A percentile compares a stretch with the other conserved stretches of the same genome.
These are phyloP conservation scores for Mycena crocata DNA, from an alignment of 768 basidiomycete genomes.

Conservation along the genomic window DNA sequence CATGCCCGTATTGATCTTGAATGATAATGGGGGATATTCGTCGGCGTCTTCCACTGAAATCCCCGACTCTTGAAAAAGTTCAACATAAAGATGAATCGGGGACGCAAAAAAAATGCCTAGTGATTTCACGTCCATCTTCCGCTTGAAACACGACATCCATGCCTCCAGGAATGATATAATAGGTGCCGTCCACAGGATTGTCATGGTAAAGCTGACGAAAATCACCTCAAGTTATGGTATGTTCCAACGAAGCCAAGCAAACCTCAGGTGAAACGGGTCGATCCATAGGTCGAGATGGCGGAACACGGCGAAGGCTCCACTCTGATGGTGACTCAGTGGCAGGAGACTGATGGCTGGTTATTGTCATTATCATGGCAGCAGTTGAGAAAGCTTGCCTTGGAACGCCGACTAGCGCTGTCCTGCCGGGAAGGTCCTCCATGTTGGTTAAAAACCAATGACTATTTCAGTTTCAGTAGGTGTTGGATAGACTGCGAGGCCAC, in stretches of 20 bases:
- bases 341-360: not conserved
- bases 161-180: slow-evolving; percentile 75
- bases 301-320: slow-evolving; percentile 11
- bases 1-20: slow-evolving; percentile 68
- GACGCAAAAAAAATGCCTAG: slow-evolving; percentile 54
- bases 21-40: slow-evolving; percentile 62
- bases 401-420: not conserved
- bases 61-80: slow-evolving; percentile 57
- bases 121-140: slow-evolving; percentile 70
- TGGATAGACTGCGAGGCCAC: not conserved
- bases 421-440: not conserved
- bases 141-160: slow-evolving; percentile 77
- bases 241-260: not conserved
- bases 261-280: slow-evolving; percentile 14
- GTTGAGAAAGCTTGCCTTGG: not conserved
- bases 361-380: not conserved
- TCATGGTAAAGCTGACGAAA: too few relatives aligned
- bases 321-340: not conserved
- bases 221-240: too few relatives aligned
- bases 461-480: not conserved
- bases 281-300: not conserved
- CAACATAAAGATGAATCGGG: not conserved
- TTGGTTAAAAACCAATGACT: slow-evolving; percentile 2
- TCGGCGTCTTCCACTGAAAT: slow-evolving; percentile 51
- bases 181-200: slow-evolving; percentile 21